phyloP scores from a whole-genome alignment of 192 early-diverging fungal species.

The Chytriomyces confervae region DNA sequence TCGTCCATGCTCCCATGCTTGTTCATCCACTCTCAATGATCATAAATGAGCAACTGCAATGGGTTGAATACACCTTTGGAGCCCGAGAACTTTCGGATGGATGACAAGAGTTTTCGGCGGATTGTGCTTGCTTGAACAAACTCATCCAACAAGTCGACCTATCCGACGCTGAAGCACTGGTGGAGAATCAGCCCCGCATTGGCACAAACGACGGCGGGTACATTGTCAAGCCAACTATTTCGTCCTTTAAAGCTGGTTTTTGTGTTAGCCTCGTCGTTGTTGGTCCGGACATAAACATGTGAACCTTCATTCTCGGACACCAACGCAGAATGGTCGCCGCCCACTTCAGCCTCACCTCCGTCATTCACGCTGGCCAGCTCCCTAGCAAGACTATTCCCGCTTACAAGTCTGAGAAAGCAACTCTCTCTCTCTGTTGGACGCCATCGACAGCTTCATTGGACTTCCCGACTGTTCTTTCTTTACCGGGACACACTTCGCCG shows the following conservation, averaged over 20 bases:
- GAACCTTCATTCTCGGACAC: conserved; percentile 18
- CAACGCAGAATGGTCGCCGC: background rate
- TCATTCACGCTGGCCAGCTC: background rate
- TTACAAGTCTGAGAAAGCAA: background rate
- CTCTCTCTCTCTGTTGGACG: background rate
- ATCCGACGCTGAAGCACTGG: background rate
- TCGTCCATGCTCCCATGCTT: background rate
- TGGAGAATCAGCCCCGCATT: background rate
- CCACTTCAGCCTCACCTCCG: background rate
- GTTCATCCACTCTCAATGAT: conserved; percentile 3
- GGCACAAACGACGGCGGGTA: background rate
- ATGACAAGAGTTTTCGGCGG: conserved; percentile 3
- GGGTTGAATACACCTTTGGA: background rate
- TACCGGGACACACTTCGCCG: background rate
- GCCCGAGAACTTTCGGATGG: conserved; percentile 6
- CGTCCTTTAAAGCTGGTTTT: background rate
- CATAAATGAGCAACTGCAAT: background rate
- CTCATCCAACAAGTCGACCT: conserved; percentile 8
- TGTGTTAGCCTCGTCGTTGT: background rate
- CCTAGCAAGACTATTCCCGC: background rate
- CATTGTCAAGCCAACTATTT: conserved; percentile 8
- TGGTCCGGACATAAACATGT: background rate
- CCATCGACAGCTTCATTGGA: background rate
- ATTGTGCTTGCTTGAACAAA: background rate
- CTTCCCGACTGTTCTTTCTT: background rate